Base-by-base conservation (phyloP, 371 early-diverging fungal species). In the Rhizopus arrhizus region DNA sequence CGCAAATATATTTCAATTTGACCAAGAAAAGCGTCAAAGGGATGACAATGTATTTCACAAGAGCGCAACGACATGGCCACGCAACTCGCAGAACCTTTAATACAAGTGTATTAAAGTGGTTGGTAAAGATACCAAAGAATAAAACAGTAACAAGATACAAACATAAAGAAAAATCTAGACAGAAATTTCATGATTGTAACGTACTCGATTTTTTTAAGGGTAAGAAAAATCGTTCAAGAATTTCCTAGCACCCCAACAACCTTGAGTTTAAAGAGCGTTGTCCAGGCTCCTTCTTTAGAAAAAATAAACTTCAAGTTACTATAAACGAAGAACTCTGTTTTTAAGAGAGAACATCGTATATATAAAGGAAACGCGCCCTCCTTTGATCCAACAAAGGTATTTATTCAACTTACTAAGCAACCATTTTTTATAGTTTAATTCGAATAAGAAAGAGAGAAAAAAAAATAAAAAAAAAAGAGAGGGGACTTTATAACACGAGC, bases 391-490 rank as follows among this genome's bases (percentile, higher is more conserved):
- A 43, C 11, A 13, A 43, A n/a, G 5, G n/a, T n/a, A 43, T 11
- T n/a, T 13, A 15, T n/a, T 13, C 5, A 13, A 62, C 62, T 62
- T 56, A 62, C 62, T 62, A 62, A 38, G 62, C 62, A 62, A 62
- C 62, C 62, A 62, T 59, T 53, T 22, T 59, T 52, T 50, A 34
- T 31, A 12, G 16, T 11, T 33, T 41, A 35, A 51, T 12, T 16
- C 8, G 38, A 51, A 54, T 42, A 36, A 62, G 15, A 32, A 43
- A 43, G 15, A n/a, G 43, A 43, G 38, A 34, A 53, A 16, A 43
- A 36, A 31, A 34, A 45, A 33, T 12, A 22, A 22, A 40, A 7
- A 13, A 13, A 5, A 28, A 43, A 43, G 0, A 46, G 2, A 6
- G 11, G 34, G 22, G 22, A 22, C 22, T 22, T 22, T 22, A 22